Evolutionary conservation across 148 eudicot genomes (phyloP).

Genomic region (Amaranthus palmeri): DNA sequence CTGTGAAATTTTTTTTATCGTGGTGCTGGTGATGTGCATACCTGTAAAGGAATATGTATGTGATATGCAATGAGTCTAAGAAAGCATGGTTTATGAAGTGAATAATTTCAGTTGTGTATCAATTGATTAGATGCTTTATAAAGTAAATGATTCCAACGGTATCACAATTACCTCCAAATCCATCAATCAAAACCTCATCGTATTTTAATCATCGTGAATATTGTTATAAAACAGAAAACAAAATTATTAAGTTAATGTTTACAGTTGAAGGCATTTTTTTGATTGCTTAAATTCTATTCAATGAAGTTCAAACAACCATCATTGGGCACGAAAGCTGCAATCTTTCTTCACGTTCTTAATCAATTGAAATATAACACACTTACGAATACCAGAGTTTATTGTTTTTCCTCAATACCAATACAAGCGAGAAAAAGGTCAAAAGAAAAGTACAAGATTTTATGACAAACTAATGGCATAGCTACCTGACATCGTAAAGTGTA

Average conservation of each 20-base stretch:
- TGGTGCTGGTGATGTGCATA: too few species aligned
- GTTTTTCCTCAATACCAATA: conserved; percentile 94
- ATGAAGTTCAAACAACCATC: conserved; percentile 96
- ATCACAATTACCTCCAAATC: conserved; percentile 90
- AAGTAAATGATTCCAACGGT: conserved; percentile 99
- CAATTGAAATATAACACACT: conserved; percentile 90
- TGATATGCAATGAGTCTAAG: too few species aligned
- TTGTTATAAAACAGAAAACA: background rate
- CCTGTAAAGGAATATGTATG: too few species aligned
- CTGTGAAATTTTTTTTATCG: conserved; percentile 65
- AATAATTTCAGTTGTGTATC: too few species aligned
- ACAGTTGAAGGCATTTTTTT: background rate
- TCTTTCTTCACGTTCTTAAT: conserved; percentile 95
- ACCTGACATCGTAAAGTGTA: background rate
- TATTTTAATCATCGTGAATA: conserved; percentile 8
- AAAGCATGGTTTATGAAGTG: too few species aligned
- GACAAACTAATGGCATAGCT: background rate
- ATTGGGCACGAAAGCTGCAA: conserved; percentile 91
- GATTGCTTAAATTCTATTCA: conserved; percentile 67
- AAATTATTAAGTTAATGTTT: too few species aligned
- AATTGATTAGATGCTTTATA: too few species aligned
- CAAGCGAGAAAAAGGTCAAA: background rate
- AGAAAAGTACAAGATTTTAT: too few species aligned
- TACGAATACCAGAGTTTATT: conserved; percentile 93
- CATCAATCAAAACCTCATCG: conserved; percentile 97